Percentiles rank a stretch among this genome's conserved stretches.
Conservation (phyloP, 2,329 filamentous ascomycete species). For the Aspergillus proliferans region DNA sequence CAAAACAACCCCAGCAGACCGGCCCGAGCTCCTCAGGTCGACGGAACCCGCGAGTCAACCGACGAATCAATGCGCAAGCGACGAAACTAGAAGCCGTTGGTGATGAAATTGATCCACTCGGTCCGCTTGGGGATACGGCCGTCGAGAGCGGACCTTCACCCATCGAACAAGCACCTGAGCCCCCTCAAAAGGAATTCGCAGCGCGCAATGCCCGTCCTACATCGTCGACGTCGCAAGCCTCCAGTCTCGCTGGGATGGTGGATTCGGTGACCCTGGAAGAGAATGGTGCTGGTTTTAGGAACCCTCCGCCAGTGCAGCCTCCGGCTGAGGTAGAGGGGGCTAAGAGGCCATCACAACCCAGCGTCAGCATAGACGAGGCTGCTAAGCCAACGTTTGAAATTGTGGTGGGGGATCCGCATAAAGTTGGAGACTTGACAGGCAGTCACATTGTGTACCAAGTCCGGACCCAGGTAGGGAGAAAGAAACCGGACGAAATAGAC, state of each 20-base stretch:
- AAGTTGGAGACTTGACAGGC: constrained; percentile 92
- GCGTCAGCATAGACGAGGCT: constrained; percentile 86
- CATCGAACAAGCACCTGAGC: constrained; percentile 50
- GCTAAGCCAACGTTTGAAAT: constrained; percentile 89
- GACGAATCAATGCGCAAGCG: constrained; percentile 55
- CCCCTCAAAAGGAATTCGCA: constrained; percentile 53
- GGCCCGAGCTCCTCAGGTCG: constrained; percentile 39
- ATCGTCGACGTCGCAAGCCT: constrained; percentile 40
- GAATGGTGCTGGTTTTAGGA: constrained; percentile 57
- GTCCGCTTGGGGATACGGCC: constrained; percentile 49
- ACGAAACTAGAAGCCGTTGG: constrained; percentile 59
- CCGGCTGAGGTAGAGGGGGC: constrained; percentile 38
- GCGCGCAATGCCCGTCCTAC: constrained; percentile 31
- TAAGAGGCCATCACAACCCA: constrained; percentile 59
- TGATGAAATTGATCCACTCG: constrained; percentile 56
- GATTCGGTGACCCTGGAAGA: constrained; percentile 69
- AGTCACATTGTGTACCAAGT: constrained; percentile 98
- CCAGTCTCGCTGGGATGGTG: constrained; percentile 47
- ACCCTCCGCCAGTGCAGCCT: constrained; percentile 55
- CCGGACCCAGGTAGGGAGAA: constrained; percentile 66
- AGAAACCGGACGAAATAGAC: not conserved
- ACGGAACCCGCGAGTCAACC: constrained; percentile 47
- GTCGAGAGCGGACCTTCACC: constrained; percentile 28
- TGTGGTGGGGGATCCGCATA: constrained; percentile 90
- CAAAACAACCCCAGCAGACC: constrained; percentile 27